phyloP scores from a whole-genome alignment of 1,139 yeast genomes.

The Kodamaea arcana region DNA sequence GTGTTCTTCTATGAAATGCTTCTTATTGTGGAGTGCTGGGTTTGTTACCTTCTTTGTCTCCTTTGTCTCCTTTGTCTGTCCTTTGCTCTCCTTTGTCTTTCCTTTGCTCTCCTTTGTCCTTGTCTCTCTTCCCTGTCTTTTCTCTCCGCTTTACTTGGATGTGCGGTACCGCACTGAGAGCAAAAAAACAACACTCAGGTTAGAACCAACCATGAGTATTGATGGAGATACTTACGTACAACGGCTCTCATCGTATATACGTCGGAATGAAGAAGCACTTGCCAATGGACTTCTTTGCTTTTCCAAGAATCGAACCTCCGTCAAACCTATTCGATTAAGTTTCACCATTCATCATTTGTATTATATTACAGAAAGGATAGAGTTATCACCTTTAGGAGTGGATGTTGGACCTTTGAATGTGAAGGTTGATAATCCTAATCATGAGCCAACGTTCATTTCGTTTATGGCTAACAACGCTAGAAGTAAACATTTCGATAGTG shows the following conservation, averaged over 20 bases:
- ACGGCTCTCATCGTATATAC: slow-evolving; percentile 36
- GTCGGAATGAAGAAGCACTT: slow-evolving; percentile 41
- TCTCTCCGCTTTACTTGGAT: no score
- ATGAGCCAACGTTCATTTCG: slow-evolving; percentile 51
- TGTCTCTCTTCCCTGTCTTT: no score
- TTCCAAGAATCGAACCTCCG: slow-evolving; percentile 27
- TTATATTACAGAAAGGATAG: slow-evolving; percentile 55
- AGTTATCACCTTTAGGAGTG: slow-evolving; percentile 47
- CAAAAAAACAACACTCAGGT: no score
- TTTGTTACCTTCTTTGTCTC: no score
- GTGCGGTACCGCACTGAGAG: no score
- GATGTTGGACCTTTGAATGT: slow-evolving; percentile 64
- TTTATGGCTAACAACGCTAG: slow-evolving; percentile 49
- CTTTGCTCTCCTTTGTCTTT: no score
- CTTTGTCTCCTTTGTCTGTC: no score
- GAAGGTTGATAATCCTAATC: slow-evolving; percentile 55
- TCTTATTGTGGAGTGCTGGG: no score
- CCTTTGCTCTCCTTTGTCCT: no score
- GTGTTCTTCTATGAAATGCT: no score
- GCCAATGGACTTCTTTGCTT: slow-evolving; percentile 45
- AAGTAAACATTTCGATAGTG: slow-evolving; percentile 47
- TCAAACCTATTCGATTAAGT: slow-evolving; percentile 52
- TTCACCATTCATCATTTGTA: slow-evolving; percentile 62
- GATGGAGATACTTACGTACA: slow-evolving; percentile 45
- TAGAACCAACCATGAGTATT: no score